Conservation (phyloP, 2,329 filamentous ascomycete genomes). For the Claviceps maximensis region DNA sequence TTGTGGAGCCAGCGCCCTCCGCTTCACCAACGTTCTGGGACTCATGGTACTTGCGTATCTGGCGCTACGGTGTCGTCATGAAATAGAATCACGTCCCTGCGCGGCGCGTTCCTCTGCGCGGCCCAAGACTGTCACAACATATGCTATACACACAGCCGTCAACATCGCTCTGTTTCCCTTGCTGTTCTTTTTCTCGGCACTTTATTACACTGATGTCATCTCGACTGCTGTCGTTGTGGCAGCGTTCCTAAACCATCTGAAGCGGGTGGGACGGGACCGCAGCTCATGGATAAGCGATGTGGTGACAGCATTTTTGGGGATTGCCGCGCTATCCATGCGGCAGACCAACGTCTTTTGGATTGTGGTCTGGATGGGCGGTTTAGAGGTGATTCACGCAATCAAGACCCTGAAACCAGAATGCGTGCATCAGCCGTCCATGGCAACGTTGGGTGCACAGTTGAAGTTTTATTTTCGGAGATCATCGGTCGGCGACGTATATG, state of each 20-base stretch:
- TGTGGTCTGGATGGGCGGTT: slow-evolving; percentile 57
- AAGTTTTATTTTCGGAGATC: slow-evolving; percentile 29
- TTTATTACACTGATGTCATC: slow-evolving; percentile 90
- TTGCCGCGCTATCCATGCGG: slow-evolving; percentile 60
- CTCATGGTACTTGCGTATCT: slow-evolving; percentile 27
- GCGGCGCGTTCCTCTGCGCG: slow-evolving; percentile 10
- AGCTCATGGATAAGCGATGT: slow-evolving; percentile 28
- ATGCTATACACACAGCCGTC: slow-evolving; percentile 48
- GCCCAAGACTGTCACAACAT: slow-evolving; percentile 20
- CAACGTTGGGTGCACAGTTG: slow-evolving; percentile 21
- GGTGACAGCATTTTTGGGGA: slow-evolving; percentile 39
- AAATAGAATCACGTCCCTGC: slow-evolving; percentile 32
- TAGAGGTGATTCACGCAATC: slow-evolving; percentile 40
- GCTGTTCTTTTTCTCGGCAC: slow-evolving; percentile 86
- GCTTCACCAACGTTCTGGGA: slow-evolving; percentile 33
- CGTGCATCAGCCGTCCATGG: slow-evolving; percentile 17
- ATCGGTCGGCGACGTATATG: slow-evolving; percentile 40
- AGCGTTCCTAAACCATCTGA: slow-evolving; percentile 47
- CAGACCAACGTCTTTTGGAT: slow-evolving; percentile 99
- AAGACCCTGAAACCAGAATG: slow-evolving; percentile 27
- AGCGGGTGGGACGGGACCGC: slow-evolving; percentile 23
- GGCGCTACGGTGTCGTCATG: slow-evolving; percentile 37
- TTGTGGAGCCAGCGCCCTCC: slow-evolving; percentile 25
- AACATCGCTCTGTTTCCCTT: slow-evolving; percentile 80
- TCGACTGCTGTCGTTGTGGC: slow-evolving; percentile 65